Evolutionary conservation across 2,329 filamentous ascomycete genomes (phyloP).

Genomic region (Pseudodiploospora longispora): DNA sequence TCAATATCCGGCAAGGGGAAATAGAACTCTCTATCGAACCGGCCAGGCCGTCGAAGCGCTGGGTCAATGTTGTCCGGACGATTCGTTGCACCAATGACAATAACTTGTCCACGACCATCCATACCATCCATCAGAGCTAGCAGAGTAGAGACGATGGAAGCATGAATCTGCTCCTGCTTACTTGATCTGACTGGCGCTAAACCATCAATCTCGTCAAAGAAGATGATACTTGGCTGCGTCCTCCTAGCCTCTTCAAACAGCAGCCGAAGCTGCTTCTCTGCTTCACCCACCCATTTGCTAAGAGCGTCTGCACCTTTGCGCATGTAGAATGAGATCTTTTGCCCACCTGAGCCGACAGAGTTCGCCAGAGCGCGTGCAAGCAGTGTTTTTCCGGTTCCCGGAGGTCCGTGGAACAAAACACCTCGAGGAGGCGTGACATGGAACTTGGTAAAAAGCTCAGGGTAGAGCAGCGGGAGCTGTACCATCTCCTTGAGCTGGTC

Average conservation of each 20-base stretch:
- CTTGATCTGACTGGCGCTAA: constrained; percentile 92
- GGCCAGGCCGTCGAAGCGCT: constrained; percentile 83
- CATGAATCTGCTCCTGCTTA: constrained; percentile 98
- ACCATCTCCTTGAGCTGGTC: constrained; percentile 99
- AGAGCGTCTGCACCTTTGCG: constrained; percentile 95
- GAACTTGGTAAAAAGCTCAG: constrained; percentile 85
- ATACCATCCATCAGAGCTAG: constrained; percentile 94
- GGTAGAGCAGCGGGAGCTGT: constrained; percentile 84
- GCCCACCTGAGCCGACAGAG: constrained; percentile 77
- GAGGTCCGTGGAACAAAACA: constrained; percentile 93
- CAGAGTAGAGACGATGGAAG: constrained; percentile 93
- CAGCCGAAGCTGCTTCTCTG: constrained; percentile 85
- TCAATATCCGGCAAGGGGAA: constrained; percentile 83
- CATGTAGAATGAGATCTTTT: constrained; percentile 99
- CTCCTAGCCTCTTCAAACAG: constrained; percentile 93
- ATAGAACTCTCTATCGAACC: constrained; percentile 97
- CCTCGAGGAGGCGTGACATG: constrained; percentile 90
- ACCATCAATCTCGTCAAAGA: constrained; percentile 98
- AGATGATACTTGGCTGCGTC: constrained; percentile 97
- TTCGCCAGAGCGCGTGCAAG: constrained; percentile 88
- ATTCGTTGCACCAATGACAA: constrained; percentile 98
- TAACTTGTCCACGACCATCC: constrained; percentile 96
- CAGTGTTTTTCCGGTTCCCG: constrained; percentile 96
- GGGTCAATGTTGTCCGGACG: constrained; percentile 94
- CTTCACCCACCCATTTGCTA: constrained; percentile 98